Evolutionary conservation across 1,284 basidiomycete genomes (phyloP), one percentile per base, ranked within the genome.

Genomic region (Lignosus rhinocerotis): DNA sequence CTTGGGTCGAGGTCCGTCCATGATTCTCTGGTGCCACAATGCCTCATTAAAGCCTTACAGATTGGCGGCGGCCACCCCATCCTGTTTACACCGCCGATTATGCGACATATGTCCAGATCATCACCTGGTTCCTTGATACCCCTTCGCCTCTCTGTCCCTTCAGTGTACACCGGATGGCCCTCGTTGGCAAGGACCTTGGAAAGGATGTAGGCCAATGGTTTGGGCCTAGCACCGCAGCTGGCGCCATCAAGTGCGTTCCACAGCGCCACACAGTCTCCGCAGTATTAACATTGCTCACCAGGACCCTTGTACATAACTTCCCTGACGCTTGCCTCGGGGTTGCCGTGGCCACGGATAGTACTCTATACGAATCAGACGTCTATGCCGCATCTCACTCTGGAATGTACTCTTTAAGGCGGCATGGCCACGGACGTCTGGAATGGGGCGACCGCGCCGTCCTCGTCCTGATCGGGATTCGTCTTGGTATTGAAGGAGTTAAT

Each of bases 121-220:
- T 98, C 19, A 92, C 93, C 0, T 97, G 95, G 93, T 98, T 98
- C 77, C 77, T 98, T 56, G 96, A 99, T 71, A 90, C 92, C 11
- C 94, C 96, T 0, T 86, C 90, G 0, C 85, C 91, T 0, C 79
- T 90, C n/a, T 89, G 90, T 46, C 96, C 96, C 0, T 99, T 98
- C 73, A 93, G 93, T 63, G 93, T 99, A 1, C 96, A 99, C 75
- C 86, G 94, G 43, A 97, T 99, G 89, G 96, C 96, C 0, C 77
- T 94, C 16, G 92, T 95, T 10, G 96, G 96, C 3, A 96, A 97
- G 71, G 90, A 95, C 63, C 82, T 98, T 1, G 96, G 96, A 12
- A 98, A 94, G 65, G 93, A 96, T 65, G 91, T 98, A 0, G 96
- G 96, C 2, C 92, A 95, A 73, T 98, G 96, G 96, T 98, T 98